Evolutionary conservation across 495 filamentous ascomycete species (phyloP), one percentile per base, ranked within the genome.

Genomic region (Neurospora sp.): DNA sequence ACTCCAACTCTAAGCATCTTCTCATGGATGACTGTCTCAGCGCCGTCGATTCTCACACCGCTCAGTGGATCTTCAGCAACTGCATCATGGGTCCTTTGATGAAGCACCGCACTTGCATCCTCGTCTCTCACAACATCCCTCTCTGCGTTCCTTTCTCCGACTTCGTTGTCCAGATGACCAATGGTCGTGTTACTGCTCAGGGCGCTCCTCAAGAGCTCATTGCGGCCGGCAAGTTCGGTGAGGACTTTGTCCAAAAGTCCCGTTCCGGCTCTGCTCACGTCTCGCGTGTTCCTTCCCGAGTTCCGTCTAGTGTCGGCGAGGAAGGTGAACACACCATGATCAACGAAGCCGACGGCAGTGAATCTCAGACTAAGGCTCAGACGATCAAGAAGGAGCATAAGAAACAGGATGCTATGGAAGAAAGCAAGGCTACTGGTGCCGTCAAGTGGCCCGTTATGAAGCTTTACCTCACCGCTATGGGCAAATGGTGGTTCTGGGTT

Each of bases 41-140:
- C 78, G 96, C 96, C 20, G 96, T 99, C n/a, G 96, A 99, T 81
- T 97, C 96, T 9, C 96, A 99, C 77, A 98, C 96, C 1, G 95
- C 94, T 10, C 97, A 97, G 82, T 98, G 97, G 89, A 98, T 99
- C 75, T 98, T 98, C 82, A 92, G 90, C 75, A 90, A 97, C 77
- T 94, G 94, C 71, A 90, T 99, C 74, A 90, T 91, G 74, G 96
- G 96, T 8, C 93, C 94, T 4, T 81, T 99, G 72, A 98, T 99
- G 96, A 80, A 88, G 68, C 85, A 88, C 73, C 88, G 96, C 45
- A 98, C 96, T 44, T 98, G 96, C 81, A 93, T 99, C 37, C 84
- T 99, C 65, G 95, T 99, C n/a, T 97, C 96, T 1, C 96, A 99
- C 82, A 99, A 98, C 76, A 87, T 94, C 44, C 87, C 91, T 6